Evolutionary conservation across 371 early-diverging fungal species (phyloP).

Genomic region (Circinella umbellata): DNA sequence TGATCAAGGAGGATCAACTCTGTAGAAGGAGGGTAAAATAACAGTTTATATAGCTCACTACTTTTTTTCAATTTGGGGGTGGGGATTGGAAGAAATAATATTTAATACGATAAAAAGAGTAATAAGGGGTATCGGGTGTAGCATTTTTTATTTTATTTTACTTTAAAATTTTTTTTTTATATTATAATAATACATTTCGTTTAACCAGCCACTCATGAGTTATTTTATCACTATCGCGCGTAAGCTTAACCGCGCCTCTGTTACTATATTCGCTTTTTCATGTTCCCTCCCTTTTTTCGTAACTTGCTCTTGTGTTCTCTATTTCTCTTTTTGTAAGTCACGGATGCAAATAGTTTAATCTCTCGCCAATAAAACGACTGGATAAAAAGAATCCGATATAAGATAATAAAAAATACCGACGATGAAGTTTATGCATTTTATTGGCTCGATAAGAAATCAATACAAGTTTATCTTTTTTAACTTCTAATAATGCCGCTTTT

Average conservation of each 20-base stretch:
- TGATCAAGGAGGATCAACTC: no score
- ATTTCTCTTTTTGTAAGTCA: not conserved
- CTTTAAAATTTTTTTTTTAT: constrained; percentile 6
- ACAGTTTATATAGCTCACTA: no score
- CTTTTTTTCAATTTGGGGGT: not conserved
- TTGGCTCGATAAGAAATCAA: constrained; percentile 10
- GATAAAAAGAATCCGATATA: constrained; percentile 1
- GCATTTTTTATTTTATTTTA: constrained; percentile 8
- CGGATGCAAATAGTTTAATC: constrained; percentile 1
- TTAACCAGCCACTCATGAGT: constrained; percentile 2
- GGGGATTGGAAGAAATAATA: no score
- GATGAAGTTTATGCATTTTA: not conserved
- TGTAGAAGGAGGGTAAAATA: no score
- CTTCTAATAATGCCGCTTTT: not conserved
- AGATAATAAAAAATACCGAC: constrained; percentile 1
- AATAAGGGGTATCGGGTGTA: not conserved
- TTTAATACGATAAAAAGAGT: no score
- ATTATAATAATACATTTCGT: not conserved
- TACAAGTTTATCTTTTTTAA: not conserved
- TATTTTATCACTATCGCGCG: not conserved
- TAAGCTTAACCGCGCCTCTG: no score
- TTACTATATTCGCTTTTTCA: no score
- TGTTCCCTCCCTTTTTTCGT: not conserved
- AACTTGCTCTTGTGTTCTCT: not conserved
- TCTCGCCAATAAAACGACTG: not conserved